Evolutionary conservation across 1,284 basidiomycete genomes (phyloP), one percentile per base, ranked within the genome.

Genomic region (Marasmius fiardii): DNA sequence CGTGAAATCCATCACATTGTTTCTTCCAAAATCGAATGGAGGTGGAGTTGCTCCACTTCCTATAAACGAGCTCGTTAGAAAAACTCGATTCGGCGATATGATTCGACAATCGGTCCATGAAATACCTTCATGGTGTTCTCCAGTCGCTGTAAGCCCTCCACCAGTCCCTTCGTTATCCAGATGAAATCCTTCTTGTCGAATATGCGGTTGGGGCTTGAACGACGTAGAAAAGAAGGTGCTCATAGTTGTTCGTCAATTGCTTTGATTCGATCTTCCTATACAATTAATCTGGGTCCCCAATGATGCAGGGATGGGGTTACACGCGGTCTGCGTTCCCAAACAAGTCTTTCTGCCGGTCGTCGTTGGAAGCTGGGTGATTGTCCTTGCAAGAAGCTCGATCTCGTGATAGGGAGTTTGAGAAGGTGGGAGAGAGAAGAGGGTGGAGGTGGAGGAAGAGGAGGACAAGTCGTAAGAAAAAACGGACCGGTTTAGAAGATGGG

Each of bases 141-240:
- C 39, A n/a, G 39, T 41, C 39, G 39, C 39, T 4, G 16, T 16
- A 16, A 41, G 20, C 16, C 39, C 39, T 16, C 39, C 39, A 41
- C 39, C n/a, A 57, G 60, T 63, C 51, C 39, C 57, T 43, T 65
- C 60, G 62, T 68, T 65, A 58, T 67, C 66, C 35, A 83, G 71
- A 57, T 86, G 83, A 68, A 86, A 86, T 64, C 85, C 85, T 71
- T 87, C 84, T 64, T 85, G 83, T 45, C 77, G 60, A 28, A 73
- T 64, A 31, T 49, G 47, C n/a, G 47, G 47, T n/a, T 49, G 47
- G 12, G 24, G 47, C 31, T 49, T 49, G 47, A 41, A 41, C 39
- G 39, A 41, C 20, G n/a, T 20, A 2, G 39, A 41, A n/a, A 41
- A 41, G 39, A 41, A 41, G 7, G 39, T n/a, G 16, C 39, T 41